Base-by-base conservation (phyloP, 768 basidiomycete species). In the Sporobolomyces phaffii region DNA sequence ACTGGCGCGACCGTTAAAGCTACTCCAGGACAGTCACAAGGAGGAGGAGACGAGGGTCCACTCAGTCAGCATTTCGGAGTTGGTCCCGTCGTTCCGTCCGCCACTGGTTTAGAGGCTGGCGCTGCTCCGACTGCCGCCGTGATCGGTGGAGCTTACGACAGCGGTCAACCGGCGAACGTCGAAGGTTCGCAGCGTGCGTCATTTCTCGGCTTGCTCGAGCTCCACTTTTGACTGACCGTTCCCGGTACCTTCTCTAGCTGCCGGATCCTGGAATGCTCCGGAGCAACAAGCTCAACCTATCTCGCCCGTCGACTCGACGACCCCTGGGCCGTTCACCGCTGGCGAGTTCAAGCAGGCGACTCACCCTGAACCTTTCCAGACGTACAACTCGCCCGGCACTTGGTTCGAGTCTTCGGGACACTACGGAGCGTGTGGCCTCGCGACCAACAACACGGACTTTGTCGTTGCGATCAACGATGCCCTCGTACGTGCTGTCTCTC, bases 391-490 rank as follows among this genome's bases (percentile, higher is more conserved):
- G 2, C 51, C 57, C 10, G 66, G 20, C 1, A 68, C 61, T 5
- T 68, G 43, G 43, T 68, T 62, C 57, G 41, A 59, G 14, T 45
- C 49, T 13, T 40, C 29, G 17, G 44, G 45, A 5, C 66, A 68
- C 49, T 68, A 41, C 29, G 61, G 61, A 5, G 26, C 61, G 17
- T 68, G 66, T 50, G 66, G 66, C 5, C 3, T 59, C 49, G 61
- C 66, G 0, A 14, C 50, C 0, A 38, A 40, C 49, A 34, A 59
- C 49, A 43, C 26, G 2, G 66, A 68, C 43, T 68, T 22, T 15
- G 57, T 68, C 38, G 61, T 68, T 24, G 66, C 61, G 4, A 28
- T 68, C 44, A 33, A 50, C 33, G 24, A 68, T 29, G 33, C 28
- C 1, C 20, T 45, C 15, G 66, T 68, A 33, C 33, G 66, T 22